These are phyloP conservation scores for Candida insectalens DNA, from an alignment of 805 yeast genomes.

Conservation along the genomic window DNA sequence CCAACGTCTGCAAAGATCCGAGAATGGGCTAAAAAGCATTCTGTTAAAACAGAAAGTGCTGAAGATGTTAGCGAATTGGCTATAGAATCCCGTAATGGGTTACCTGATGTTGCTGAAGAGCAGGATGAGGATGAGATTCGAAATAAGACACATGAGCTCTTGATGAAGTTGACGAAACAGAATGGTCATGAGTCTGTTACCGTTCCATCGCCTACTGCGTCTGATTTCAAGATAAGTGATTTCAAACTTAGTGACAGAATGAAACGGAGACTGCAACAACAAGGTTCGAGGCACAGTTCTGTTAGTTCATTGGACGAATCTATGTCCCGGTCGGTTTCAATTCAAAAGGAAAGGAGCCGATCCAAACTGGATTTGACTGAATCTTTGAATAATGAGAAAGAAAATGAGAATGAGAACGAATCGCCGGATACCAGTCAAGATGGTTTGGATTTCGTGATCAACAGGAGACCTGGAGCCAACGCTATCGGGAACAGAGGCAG, in stretches of 20 bases:
- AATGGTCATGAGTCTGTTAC: constrained; percentile 2
- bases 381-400: constrained; percentile 10
- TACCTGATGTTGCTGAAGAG: constrained; percentile 1
- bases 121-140: constrained; percentile 15
- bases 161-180: constrained; percentile 16
- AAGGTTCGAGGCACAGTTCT: constrained; percentile 3
- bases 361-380: constrained; percentile 7
- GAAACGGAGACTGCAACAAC: constrained; percentile 18
- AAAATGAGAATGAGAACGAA: not conserved
- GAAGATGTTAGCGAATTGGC: constrained; percentile 1
- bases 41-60: constrained; percentile 4
- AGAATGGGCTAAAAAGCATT: constrained; percentile 61
- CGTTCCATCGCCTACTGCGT: constrained; percentile 2
- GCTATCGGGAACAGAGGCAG: not conserved
- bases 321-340: constrained; percentile 14
- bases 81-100: not conserved
- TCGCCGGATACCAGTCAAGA: not conserved
- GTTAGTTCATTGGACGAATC: constrained; percentile 15
- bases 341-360: constrained; percentile 3
- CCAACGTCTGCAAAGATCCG: constrained; percentile 73
- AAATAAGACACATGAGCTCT: constrained; percentile 18
- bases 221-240: constrained; percentile 15
- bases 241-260: constrained; percentile 22
- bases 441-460: no score
- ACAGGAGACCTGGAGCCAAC: no score